phyloP scores from a whole-genome alignment of 2,329 filamentous ascomycete species.

The Pyrenochaeta sp. region DNA sequence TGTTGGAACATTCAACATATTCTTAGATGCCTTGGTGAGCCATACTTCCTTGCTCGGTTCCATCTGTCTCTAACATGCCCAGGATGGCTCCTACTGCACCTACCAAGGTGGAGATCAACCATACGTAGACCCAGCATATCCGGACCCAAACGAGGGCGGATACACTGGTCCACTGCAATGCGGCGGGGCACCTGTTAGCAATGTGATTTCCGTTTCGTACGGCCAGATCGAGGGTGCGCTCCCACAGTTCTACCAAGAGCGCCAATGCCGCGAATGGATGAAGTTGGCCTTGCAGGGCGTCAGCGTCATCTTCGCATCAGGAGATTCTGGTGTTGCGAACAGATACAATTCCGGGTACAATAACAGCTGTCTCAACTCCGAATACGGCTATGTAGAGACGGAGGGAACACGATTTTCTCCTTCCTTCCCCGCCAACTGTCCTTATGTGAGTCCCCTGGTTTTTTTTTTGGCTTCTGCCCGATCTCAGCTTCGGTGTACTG shows the following conservation, averaged over 20 bases:
- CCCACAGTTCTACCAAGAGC: conserved; percentile 57
- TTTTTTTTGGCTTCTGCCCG: neutral
- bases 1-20: conserved; percentile 26
- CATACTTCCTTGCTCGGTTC: too few relatives aligned
- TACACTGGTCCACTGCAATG: conserved; percentile 42
- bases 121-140: conserved; percentile 24
- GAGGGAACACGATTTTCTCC: conserved; percentile 56
- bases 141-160: conserved; percentile 22
- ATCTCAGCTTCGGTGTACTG: neutral
- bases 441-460: conserved; percentile 58
- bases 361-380: conserved; percentile 24
- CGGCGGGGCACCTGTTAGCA: conserved; percentile 56
- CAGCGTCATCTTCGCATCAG: conserved; percentile 58
- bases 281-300: conserved; percentile 56
- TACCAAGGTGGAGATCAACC: conserved; percentile 27
- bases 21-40: conserved; percentile 24
- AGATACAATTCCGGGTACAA: conserved; percentile 20
- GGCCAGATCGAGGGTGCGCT: conserved; percentile 62
- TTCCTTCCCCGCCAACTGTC: conserved; percentile 70
- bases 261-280: conserved; percentile 58
- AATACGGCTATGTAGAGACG: conserved; percentile 17
- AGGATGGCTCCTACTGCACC: conserved; percentile 29
- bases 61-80: conserved; percentile 3
- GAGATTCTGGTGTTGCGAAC: conserved; percentile 48
- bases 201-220: conserved; percentile 63